Evolutionary conservation across 1,139 yeast species (phyloP).

Genomic region (Geotrichum restrictum): DNA sequence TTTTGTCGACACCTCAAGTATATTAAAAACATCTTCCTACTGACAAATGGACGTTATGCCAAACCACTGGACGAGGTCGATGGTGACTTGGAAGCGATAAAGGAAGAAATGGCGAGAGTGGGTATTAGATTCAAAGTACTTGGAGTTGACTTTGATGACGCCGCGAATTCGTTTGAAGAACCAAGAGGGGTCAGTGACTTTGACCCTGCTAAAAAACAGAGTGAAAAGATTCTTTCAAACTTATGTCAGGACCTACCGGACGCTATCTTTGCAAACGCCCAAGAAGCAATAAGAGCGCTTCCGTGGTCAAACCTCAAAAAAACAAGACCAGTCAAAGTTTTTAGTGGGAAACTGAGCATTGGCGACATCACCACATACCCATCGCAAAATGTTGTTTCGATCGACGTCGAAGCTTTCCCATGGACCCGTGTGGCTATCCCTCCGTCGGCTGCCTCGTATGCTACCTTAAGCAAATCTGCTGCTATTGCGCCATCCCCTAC

Average conservation of each 20-base stretch:
- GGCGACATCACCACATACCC: conserved; percentile 36
- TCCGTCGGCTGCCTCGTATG: conserved; percentile 37
- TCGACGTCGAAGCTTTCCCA: conserved; percentile 62
- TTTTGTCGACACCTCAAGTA: conserved; percentile 39
- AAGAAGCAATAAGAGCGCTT: conserved; percentile 25
- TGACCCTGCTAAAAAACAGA: conserved; percentile 28
- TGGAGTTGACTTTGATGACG: conserved; percentile 40
- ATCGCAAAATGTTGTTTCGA: conserved; percentile 25
- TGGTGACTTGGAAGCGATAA: conserved; percentile 3
- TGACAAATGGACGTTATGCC: conserved; percentile 41
- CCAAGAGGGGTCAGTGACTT: conserved; percentile 6
- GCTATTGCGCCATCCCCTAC: not conserved
- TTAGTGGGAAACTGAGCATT: conserved; percentile 43
- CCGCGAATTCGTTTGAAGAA: conserved; percentile 26
- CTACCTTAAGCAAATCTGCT: conserved; percentile 8
- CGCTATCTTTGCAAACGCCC: conserved; percentile 30
- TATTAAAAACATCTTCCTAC: conserved; percentile 43
- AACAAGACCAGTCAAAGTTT: conserved; percentile 42
- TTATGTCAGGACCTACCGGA: conserved; percentile 12
- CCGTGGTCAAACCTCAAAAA: conserved; percentile 37
- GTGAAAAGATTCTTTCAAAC: conserved; percentile 17
- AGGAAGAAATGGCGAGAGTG: conserved; percentile 4
- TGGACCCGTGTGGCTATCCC: conserved; percentile 51
- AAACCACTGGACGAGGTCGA: conserved; percentile 2
- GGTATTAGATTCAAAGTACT: conserved; percentile 29